These are phyloP conservation scores for Huntiella savannae DNA, from an alignment of 2,329 filamentous ascomycete genomes.

Conservation along the genomic window DNA sequence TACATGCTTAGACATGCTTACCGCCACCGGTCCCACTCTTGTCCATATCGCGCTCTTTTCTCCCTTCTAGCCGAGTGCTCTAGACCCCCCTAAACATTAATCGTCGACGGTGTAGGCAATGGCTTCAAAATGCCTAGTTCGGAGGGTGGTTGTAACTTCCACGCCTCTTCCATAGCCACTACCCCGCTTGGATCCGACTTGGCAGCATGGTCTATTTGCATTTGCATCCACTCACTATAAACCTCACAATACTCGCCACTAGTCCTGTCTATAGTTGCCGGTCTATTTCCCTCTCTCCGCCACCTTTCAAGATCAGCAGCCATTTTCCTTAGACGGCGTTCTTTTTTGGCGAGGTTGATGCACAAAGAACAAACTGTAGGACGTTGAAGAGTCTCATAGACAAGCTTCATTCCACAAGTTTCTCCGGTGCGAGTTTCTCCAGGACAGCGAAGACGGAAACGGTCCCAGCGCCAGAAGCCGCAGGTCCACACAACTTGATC, in stretches of 20 bases:
- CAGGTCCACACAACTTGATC: constrained; percentile 73
- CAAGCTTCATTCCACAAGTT: constrained; percentile 84
- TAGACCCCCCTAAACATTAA: no score
- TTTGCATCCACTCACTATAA: constrained; percentile 33
- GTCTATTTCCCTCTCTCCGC: constrained; percentile 54
- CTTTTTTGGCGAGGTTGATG: constrained; percentile 74
- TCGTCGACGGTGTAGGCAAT: no score
- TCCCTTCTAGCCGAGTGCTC: no score
- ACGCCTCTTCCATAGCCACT: no score
- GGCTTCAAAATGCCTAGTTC: no score
- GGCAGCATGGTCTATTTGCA: constrained; percentile 13
- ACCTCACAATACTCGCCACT: constrained; percentile 50
- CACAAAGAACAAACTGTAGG: constrained; percentile 61
- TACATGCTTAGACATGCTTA: no score
- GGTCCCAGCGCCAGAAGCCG: constrained; percentile 87
- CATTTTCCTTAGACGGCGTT: constrained; percentile 56
- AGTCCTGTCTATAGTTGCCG: constrained; percentile 53
- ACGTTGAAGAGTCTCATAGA: constrained; percentile 52
- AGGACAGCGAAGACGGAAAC: constrained; percentile 81
- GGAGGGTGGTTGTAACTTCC: no score
- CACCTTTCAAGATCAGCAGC: constrained; percentile 56
- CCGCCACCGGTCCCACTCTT: no score
- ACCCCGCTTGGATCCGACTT: background rate
- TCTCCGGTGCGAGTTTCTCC: constrained; percentile 92
- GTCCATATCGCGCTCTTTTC: no score